Base-by-base conservation (phyloP, 73 alveolate genomes). In the Breviolum minutum region DNA sequence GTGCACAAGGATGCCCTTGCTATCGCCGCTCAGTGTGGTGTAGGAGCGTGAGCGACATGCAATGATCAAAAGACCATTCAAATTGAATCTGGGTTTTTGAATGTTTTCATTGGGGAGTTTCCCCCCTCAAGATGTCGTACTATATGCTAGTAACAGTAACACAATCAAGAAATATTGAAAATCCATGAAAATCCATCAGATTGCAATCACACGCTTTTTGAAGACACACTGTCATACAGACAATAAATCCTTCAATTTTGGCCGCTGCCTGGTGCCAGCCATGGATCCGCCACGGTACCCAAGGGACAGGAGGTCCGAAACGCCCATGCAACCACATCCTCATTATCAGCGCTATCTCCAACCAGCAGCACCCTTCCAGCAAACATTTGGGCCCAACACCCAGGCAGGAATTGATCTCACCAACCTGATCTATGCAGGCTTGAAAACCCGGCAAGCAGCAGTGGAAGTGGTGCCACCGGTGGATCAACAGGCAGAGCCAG, bases 11-110 rank as follows among this genome's bases (percentile, higher is more conserved):
- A 40, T 48, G 69, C 16, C 32, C 88, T 66, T 80, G 88, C 88
- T 80, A 48, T 29, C 86, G 32, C 86, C 63, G 62, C 86, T 73
- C 83, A 73, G 83, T 77, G 86, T 77, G 86, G 86, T 77, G 86
- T 77, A 29, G 62, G 62, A 73, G 13, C 14, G 27, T 71, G 29
- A 26, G 40, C 19, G 40, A 2, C 29, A 71, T 20, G n/a, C n/a
- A n/a, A n/a, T n/a, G 16, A 71, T 24, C 82, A 73, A 22, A 26
- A 22, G 24, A 40, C 54, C 54, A 40, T 40, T 40, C 0, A 40
- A 3, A 40, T 40, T 40, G 3, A 40, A 40, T 40, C 54, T 40
- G 54, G 54, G 54, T 40, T 3, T 40, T 40, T 40, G 54, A 40
- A 40, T 40, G 54, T 40, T 3, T 40, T 40, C 54, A 40, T 40